Evolutionary conservation across 306 rosid species (phyloP).

Genomic region (Citrullus amarus): DNA sequence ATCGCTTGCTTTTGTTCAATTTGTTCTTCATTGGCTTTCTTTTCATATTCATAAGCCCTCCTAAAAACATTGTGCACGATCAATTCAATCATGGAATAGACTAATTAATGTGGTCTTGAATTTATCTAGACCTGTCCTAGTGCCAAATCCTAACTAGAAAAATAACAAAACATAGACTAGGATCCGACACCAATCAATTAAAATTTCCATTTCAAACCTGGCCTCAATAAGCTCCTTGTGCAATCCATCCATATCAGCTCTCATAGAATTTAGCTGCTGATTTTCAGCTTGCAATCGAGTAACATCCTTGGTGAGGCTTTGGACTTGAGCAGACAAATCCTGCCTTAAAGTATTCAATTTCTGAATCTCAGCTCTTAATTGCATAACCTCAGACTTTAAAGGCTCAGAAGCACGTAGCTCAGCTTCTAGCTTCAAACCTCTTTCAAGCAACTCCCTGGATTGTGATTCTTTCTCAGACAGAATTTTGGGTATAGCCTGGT

Average conservation of each 20-base stretch:
- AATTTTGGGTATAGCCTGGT: constrained; percentile 22
- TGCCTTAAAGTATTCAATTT: constrained; percentile 23
- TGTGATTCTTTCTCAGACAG: constrained; percentile 24
- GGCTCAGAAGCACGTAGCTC: constrained; percentile 36
- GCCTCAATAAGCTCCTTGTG: constrained; percentile 32
- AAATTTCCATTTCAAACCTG: constrained; percentile 25
- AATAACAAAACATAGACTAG: not conserved
- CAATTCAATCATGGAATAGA: constrained; percentile 10
- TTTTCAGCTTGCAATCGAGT: constrained; percentile 29
- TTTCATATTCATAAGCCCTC: constrained; percentile 36
- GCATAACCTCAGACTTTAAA: constrained; percentile 27
- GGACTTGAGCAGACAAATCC: constrained; percentile 31
- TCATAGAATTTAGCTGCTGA: constrained; percentile 27
- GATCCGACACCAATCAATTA: constrained; percentile 6
- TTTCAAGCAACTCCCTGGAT: constrained; percentile 23
- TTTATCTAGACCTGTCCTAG: not conserved
- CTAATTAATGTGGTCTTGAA: constrained; percentile 7
- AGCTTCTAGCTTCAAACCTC: constrained; percentile 31
- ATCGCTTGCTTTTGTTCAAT: constrained; percentile 28
- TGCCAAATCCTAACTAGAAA: constrained; percentile 6
- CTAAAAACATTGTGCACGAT: constrained; percentile 17
- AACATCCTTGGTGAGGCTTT: constrained; percentile 29
- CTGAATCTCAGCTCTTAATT: constrained; percentile 30
- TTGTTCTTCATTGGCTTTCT: constrained; percentile 30
- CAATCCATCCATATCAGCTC: constrained; percentile 27